Evolutionary conservation across 2,329 filamentous ascomycete genomes (phyloP).

Genomic region (Colletotrichum musicola): DNA sequence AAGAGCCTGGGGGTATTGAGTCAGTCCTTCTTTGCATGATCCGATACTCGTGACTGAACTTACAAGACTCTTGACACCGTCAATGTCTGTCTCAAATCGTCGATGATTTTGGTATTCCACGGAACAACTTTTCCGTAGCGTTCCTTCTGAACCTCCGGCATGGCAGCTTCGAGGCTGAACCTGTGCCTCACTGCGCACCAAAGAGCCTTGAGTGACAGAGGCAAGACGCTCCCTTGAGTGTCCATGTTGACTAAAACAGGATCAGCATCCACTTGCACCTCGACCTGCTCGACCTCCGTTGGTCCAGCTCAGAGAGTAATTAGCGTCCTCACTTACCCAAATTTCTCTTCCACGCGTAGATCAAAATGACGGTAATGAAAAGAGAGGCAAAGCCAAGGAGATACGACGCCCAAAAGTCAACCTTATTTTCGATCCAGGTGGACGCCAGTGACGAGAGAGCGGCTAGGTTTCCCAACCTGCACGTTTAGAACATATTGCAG

Average conservation of each 20-base stretch:
- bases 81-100: conserved; percentile 73
- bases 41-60: conserved; percentile 51
- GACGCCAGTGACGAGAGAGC: conserved; percentile 71
- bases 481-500: rapidly evolving
- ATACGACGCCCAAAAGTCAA: conserved; percentile 71
- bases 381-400: conserved; percentile 66
- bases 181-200: background rate
- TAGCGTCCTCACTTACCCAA: conserved; percentile 25
- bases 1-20: background rate
- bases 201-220: background rate
- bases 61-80: conserved; percentile 75
- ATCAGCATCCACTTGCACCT: background rate
- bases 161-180: conserved; percentile 57
- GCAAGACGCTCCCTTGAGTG: background rate
- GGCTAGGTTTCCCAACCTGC: conserved; percentile 71
- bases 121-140: conserved; percentile 58
- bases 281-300: too few species aligned
- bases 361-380: conserved; percentile 56
- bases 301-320: background rate
- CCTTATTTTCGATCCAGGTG: conserved; percentile 69
- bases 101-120: conserved; percentile 79
- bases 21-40: background rate
- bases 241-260: background rate
- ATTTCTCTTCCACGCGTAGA: conserved; percentile 26
- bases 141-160: conserved; percentile 52